These are phyloP conservation scores for Lecanicillium sp. DNA, from an alignment of 2,329 filamentous ascomycete species.

Conservation along the genomic window DNA sequence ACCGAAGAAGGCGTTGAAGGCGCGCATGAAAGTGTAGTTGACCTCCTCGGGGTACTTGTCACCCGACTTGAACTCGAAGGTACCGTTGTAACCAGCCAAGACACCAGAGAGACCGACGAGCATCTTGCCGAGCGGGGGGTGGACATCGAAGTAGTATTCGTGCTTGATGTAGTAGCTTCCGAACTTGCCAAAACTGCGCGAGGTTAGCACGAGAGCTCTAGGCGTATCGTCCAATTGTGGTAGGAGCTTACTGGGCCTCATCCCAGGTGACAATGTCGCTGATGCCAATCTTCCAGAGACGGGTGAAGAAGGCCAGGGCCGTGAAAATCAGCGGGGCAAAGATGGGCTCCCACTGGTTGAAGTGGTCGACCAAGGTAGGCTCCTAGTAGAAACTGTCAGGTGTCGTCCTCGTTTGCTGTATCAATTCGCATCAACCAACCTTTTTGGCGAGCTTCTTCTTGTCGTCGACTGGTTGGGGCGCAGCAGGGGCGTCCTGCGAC, in stretches of 20 bases:
- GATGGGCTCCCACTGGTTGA: conserved; percentile 59
- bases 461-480: conserved; percentile 45
- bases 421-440: conserved; percentile 30
- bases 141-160: conserved; percentile 93
- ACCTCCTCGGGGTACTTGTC: conserved; percentile 90
- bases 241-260: conserved; percentile 53
- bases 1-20: conserved; percentile 94
- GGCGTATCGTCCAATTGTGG: conserved; percentile 15
- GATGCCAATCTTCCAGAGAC: conserved; percentile 63
- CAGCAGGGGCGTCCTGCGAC: conserved; percentile 29
- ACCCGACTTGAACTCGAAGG: conserved; percentile 98
- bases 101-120: conserved; percentile 94
- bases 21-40: conserved; percentile 97
- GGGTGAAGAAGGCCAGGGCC: conserved; percentile 57
- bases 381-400: conserved; percentile 27
- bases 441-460: conserved; percentile 55
- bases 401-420: neutral
- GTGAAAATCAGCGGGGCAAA: conserved; percentile 58
- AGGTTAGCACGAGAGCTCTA: conserved; percentile 20
- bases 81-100: conserved; percentile 95
- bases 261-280: conserved; percentile 64
- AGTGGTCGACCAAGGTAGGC: conserved; percentile 54
- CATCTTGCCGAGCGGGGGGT: conserved; percentile 97
- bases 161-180: conserved; percentile 98
- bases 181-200: conserved; percentile 81